A percentile compares a stretch with the other conserved stretches of the same genome.
Conservation (phyloP, 2,329 filamentous ascomycete species). For the Calonectria crousiana region DNA sequence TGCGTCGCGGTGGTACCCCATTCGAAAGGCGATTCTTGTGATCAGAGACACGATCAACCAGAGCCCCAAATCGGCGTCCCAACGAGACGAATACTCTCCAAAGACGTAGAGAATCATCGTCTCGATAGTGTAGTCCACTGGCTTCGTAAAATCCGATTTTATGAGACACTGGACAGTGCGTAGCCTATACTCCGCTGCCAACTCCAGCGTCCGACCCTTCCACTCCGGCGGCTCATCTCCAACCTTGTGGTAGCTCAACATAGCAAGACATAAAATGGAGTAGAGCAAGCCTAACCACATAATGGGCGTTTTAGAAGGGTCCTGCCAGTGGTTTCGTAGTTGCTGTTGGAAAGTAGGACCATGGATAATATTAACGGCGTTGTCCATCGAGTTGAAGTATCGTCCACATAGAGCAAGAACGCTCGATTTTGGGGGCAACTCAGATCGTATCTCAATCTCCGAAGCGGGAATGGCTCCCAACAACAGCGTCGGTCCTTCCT, state of each 20-base stretch:
- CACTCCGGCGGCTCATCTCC: slow-evolving; percentile 85
- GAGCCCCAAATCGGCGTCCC: slow-evolving; percentile 79
- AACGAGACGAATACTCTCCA: slow-evolving; percentile 78
- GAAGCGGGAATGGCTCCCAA: slow-evolving; percentile 80
- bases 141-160: slow-evolving; percentile 81
- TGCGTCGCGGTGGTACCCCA: slow-evolving; percentile 84
- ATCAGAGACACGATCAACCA: slow-evolving; percentile 69
- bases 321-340: slow-evolving; percentile 75
- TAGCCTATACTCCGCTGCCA: slow-evolving; percentile 74
- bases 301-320: slow-evolving; percentile 77
- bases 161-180: slow-evolving; percentile 84
- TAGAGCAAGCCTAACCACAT: slow-evolving; percentile 86
- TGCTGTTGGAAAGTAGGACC: slow-evolving; percentile 87
- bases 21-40: slow-evolving; percentile 71
- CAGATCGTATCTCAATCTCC: slow-evolving; percentile 81
- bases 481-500: slow-evolving; percentile 80
- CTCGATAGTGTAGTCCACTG: slow-evolving; percentile 81
- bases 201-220: slow-evolving; percentile 72
- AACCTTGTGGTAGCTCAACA: slow-evolving; percentile 83
- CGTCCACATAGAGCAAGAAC: slow-evolving; percentile 88
- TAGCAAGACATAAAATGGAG: slow-evolving; percentile 79
- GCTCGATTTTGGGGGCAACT: slow-evolving; percentile 83
- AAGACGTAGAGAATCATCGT: slow-evolving; percentile 82
- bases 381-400: slow-evolving; percentile 88
- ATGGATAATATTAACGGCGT: slow-evolving; percentile 80